A percentile compares a stretch with the other conserved stretches of the same genome.
Evolutionary conservation across 2,329 filamentous ascomycete genomes (phyloP).

Genomic region (Fusarium mundagurra): DNA sequence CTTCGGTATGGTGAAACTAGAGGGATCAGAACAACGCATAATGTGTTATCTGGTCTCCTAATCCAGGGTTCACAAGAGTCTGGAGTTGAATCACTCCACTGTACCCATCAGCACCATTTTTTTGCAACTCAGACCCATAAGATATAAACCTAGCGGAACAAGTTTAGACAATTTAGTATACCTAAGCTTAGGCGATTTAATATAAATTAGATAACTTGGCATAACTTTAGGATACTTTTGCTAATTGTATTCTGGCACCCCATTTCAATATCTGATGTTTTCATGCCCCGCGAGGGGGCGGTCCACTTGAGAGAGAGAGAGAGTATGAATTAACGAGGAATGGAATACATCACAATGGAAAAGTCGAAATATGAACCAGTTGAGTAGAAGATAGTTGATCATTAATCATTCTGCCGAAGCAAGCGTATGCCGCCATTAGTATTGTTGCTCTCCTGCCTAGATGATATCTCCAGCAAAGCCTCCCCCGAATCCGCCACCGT

Average conservation of each 20-base stretch:
- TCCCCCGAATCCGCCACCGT: conserved; percentile 49
- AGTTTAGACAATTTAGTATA: not conserved
- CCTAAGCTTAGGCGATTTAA: not conserved
- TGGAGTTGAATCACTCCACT: conserved; percentile 10
- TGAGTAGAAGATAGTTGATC: not conserved
- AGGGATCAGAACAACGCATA: conserved; percentile 39
- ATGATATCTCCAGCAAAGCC: conserved; percentile 44
- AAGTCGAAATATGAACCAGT: not conserved
- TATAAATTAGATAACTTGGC: not conserved
- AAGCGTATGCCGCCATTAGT: conserved; percentile 1
- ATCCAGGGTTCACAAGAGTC: conserved; percentile 23
- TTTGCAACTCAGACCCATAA: conserved; percentile 10
- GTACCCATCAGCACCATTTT: conserved; percentile 11
- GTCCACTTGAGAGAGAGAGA: not conserved
- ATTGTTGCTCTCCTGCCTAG: not conserved
- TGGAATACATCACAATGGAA: not conserved
- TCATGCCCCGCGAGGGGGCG: not conserved
- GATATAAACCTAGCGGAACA: too few relatives aligned
- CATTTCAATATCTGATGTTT: not conserved
- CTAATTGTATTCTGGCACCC: not conserved
- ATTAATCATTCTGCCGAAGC: conserved; percentile 23
- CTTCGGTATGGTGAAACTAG: not conserved
- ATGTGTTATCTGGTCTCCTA: conserved; percentile 39
- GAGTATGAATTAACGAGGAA: not conserved
- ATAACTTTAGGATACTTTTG: not conserved